These are phyloP conservation scores for Solanum dulcamara DNA, from an alignment of 257 asterid genomes.

Conservation along the genomic window DNA sequence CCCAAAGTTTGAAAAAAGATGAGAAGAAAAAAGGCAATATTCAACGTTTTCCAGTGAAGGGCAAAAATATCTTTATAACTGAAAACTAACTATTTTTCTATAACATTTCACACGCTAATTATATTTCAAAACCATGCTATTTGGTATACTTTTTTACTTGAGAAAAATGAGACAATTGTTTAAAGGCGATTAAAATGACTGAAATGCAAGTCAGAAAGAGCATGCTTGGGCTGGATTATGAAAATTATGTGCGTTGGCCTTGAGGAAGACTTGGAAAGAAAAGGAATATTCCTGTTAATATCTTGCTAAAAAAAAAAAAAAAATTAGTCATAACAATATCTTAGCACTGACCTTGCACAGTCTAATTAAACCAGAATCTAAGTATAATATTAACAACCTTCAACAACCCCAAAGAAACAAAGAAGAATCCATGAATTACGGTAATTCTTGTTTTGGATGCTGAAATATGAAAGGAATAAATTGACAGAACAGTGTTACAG, in stretches of 20 bases:
- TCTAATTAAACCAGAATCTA: background rate
- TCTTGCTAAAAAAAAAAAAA: background rate
- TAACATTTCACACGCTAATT: background rate
- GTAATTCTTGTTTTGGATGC: background rate
- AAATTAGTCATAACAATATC: background rate
- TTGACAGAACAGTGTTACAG: background rate
- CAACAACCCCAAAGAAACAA: background rate
- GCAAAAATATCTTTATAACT: background rate
- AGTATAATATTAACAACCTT: background rate
- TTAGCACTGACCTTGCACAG: background rate
- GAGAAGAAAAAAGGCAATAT: no score
- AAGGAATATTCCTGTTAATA: background rate
- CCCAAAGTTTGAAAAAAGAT: no score
- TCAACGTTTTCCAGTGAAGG: background rate
- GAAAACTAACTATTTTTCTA: background rate
- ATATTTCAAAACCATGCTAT: background rate
- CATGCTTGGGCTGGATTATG: background rate
- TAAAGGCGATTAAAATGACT: background rate
- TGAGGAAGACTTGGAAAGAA: background rate
- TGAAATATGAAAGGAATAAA: background rate
- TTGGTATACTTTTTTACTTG: background rate
- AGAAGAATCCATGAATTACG: background rate
- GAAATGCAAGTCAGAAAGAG: background rate
- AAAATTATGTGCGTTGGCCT: background rate
- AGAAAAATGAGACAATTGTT: background rate